Percentiles rank a stretch among this genome's conserved stretches.
These are phyloP conservation scores for Aspergillus tanneri DNA, from an alignment of 2,329 filamentous ascomycete genomes.

Conservation along the genomic window DNA sequence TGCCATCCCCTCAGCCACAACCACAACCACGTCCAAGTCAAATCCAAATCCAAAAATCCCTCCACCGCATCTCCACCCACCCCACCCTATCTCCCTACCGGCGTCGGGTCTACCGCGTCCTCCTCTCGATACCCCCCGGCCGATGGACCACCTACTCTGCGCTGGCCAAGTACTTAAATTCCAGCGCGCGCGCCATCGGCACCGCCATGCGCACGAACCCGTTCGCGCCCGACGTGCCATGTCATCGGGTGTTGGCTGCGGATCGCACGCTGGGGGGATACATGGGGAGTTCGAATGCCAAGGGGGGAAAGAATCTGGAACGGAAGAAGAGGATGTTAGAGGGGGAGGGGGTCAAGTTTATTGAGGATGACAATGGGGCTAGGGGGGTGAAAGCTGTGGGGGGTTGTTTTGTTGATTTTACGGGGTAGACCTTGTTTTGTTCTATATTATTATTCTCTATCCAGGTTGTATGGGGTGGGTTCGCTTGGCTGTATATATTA, in stretches of 20 bases:
- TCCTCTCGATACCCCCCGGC: slow-evolving; percentile 75
- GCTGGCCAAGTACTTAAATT: slow-evolving; percentile 65
- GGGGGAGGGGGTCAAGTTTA: slow-evolving; percentile 39
- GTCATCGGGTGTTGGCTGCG: slow-evolving; percentile 75
- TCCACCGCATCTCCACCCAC: slow-evolving; percentile 45
- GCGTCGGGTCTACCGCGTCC: slow-evolving; percentile 62
- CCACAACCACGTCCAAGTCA: no score
- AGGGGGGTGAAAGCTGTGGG: slow-evolving; percentile 27
- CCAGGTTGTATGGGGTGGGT: no score
- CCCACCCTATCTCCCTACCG: slow-evolving; percentile 52
- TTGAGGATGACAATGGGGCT: slow-evolving; percentile 21
- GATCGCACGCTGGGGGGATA: slow-evolving; percentile 60
- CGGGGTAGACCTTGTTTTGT: slow-evolving; percentile 2
- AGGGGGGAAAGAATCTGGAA: slow-evolving; percentile 41
- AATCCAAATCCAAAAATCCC: slow-evolving; percentile 27
- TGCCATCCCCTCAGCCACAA: background rate
- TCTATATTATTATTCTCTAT: background rate
- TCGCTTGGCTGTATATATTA: background rate
- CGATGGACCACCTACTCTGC: slow-evolving; percentile 75
- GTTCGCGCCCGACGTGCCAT: slow-evolving; percentile 78
- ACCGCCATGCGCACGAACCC: slow-evolving; percentile 75
- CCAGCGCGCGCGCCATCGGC: slow-evolving; percentile 73
- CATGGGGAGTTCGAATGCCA: slow-evolving; percentile 51
- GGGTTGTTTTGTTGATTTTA: slow-evolving; percentile 35
- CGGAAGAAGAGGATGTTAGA: slow-evolving; percentile 37